Percentiles rank a stretch among this genome's conserved stretches.
These are phyloP conservation scores for Claviceps africana DNA, from an alignment of 2,329 filamentous ascomycete species.

Conservation along the genomic window DNA sequence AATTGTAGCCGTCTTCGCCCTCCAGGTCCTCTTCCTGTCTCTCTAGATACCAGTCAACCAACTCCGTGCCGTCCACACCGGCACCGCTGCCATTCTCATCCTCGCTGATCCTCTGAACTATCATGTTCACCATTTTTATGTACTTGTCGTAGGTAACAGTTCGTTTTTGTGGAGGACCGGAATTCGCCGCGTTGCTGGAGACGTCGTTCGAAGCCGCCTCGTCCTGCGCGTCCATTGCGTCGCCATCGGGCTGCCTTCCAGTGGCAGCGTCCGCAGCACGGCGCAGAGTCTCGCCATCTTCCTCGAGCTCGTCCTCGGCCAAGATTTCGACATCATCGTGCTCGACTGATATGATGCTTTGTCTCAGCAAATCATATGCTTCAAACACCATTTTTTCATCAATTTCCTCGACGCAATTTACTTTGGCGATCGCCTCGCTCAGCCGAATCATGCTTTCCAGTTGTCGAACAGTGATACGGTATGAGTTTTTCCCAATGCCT, in stretches of 20 bases:
- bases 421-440: slow-evolving; percentile 95
- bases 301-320: slow-evolving; percentile 46
- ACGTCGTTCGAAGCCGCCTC: slow-evolving; percentile 22
- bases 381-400: slow-evolving; percentile 75
- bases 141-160: slow-evolving; percentile 96
- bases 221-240: slow-evolving; percentile 25
- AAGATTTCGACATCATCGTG: slow-evolving; percentile 95
- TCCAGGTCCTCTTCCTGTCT: slow-evolving; percentile 73
- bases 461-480: slow-evolving; percentile 93
- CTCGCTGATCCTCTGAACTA: slow-evolving; percentile 71
- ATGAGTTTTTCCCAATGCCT: slow-evolving; percentile 85
- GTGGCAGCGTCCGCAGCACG: slow-evolving; percentile 26
- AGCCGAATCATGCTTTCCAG: slow-evolving; percentile 91
- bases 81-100: slow-evolving; percentile 66
- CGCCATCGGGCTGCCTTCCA: slow-evolving; percentile 31
- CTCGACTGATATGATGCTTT: slow-evolving; percentile 95
- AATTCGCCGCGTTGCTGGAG: slow-evolving; percentile 9
- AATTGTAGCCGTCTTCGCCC: slow-evolving; percentile 66
- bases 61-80: slow-evolving; percentile 69
- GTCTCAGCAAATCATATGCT: slow-evolving; percentile 77
- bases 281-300: slow-evolving; percentile 31
- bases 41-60: slow-evolving; percentile 85
- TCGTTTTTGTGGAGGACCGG: slow-evolving; percentile 43
- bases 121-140: slow-evolving; percentile 72
- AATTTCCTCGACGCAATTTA: slow-evolving; percentile 89